Conservation (phyloP, 2,329 filamentous ascomycete species). For the Grosmannia serpens region DNA sequence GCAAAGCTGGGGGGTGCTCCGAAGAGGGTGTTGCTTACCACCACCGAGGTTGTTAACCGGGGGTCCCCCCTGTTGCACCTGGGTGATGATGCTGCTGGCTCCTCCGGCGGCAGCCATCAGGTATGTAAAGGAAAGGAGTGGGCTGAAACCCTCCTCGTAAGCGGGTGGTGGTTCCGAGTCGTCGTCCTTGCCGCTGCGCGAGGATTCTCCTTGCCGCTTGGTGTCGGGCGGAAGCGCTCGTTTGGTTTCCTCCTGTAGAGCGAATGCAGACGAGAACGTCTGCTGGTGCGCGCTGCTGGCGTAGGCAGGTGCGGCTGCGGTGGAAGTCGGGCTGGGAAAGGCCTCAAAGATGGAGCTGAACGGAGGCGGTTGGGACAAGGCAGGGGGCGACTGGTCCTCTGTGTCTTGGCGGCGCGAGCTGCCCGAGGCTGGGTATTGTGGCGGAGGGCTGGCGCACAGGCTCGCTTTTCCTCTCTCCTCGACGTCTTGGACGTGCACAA, state of each 20-base stretch:
- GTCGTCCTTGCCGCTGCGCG: slow-evolving; percentile 52
- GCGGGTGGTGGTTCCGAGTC: slow-evolving; percentile 91
- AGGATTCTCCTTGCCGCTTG: slow-evolving; percentile 32
- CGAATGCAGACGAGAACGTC: slow-evolving; percentile 26
- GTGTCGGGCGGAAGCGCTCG: not conserved
- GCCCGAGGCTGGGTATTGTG: slow-evolving; percentile 44
- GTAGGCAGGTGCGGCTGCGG: not conserved
- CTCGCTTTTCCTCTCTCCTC: slow-evolving; percentile 16
- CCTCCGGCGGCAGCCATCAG: slow-evolving; percentile 97
- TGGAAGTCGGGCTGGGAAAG: not conserved
- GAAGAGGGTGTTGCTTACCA: not conserved
- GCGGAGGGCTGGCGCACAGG: slow-evolving; percentile 23
- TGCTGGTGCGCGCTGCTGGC: slow-evolving; percentile 31
- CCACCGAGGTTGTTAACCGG: slow-evolving; percentile 73
- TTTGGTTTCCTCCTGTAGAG: slow-evolving; percentile 51
- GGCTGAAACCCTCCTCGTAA: slow-evolving; percentile 90
- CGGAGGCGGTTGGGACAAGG: slow-evolving; percentile 31
- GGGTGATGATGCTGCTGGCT: slow-evolving; percentile 96
- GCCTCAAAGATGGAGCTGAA: slow-evolving; percentile 48
- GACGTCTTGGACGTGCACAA: slow-evolving; percentile 8
- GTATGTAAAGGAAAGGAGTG: slow-evolving; percentile 85
- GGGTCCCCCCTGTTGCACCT: slow-evolving; percentile 88
- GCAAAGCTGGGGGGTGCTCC: not conserved
- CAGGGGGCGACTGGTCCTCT: not conserved
- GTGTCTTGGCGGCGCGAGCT: slow-evolving; percentile 19